phyloP scores from a whole-genome alignment of 2,329 filamentous ascomycete genomes.

The Curvularia eragrostidis region DNA sequence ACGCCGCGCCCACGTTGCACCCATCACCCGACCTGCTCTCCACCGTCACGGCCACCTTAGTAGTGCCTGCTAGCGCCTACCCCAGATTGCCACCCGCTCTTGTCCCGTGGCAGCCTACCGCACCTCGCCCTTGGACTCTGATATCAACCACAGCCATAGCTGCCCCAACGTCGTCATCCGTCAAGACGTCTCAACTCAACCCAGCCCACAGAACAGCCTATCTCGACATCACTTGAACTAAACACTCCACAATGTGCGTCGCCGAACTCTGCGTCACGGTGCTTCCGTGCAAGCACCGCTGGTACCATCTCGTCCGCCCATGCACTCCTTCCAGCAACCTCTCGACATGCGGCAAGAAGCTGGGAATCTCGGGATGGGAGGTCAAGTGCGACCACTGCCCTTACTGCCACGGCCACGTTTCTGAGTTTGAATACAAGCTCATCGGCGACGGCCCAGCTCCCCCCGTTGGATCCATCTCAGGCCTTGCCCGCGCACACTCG shows the following conservation, averaged over 20 bases:
- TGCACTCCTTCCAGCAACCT: conserved; percentile 55
- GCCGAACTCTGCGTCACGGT: conserved; percentile 58
- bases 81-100: conserved; percentile 31
- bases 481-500: conserved; percentile 51
- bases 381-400: conserved; percentile 56
- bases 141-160: conserved; percentile 18
- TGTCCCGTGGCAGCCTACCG: conserved; percentile 27
- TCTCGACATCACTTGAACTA: conserved; percentile 37
- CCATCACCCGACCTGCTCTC: conserved; percentile 11
- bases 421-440: conserved; percentile 55
- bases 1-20: neutral
- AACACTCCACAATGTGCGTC: conserved; percentile 54
- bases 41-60: conserved; percentile 19
- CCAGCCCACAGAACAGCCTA: conserved; percentile 28
- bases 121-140: conserved; percentile 7
- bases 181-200: conserved; percentile 30
- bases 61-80: conserved; percentile 33
- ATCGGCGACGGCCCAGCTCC: conserved; percentile 51
- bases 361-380: conserved; percentile 59
- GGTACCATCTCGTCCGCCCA: conserved; percentile 56
- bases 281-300: conserved; percentile 57
- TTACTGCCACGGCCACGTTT: conserved; percentile 54
- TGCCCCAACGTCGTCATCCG: conserved; percentile 33
- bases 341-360: conserved; percentile 54
- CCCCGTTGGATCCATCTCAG: conserved; percentile 48